Evolutionary conservation across 805 yeast genomes (phyloP), one percentile per base, ranked within the genome.

Genomic region (Metschnikowia koreensis): DNA sequence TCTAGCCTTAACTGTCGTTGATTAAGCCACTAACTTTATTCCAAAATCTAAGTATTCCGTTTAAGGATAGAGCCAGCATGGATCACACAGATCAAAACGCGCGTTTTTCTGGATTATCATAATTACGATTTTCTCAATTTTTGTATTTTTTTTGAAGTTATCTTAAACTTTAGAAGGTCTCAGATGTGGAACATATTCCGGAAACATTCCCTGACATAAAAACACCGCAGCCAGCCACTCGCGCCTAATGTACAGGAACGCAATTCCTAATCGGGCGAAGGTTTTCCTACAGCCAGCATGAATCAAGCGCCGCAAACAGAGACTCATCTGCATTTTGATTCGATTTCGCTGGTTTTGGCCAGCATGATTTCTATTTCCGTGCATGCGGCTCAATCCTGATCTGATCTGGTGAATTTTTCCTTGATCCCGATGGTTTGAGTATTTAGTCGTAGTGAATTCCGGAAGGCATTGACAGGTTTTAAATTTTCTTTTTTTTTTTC

Each of bases 281-380:
- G 22, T 33, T 17, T 16, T 34, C 38, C 15, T 42, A 44, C 48
- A 34, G 38, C 42, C 42, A 45, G 43, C 37, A 38, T 42, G 29
- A 38, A 45, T 45, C 42, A 42, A 42, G 48, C 47, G n/a, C 13
- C 12, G 34, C 34, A 31, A 22, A 12, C 34, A 31, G 34, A 12
- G 34, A 9, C 34, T 16, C 15, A 33, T 33, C 46, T 31, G 38
- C 11, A 31, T 31, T 31, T 12, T 22, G 41, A n/a, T 44, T 44
- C 36, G 37, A 47, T 39, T 36, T 33, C 34, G 13, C 43, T 33
- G 26, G 29, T 37, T 34, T 42, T 27, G 48, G 48, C 54, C 29
- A 46, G 45, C 48, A 34, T 29, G 38, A 46, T 33, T 46, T 42
- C 47, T 34, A 26, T 31, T 47, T 51, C 47, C 42, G 45, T 41